These are phyloP conservation scores for Cytospora paraplurivora DNA, from an alignment of 2,329 filamentous ascomycete species.

Conservation along the genomic window DNA sequence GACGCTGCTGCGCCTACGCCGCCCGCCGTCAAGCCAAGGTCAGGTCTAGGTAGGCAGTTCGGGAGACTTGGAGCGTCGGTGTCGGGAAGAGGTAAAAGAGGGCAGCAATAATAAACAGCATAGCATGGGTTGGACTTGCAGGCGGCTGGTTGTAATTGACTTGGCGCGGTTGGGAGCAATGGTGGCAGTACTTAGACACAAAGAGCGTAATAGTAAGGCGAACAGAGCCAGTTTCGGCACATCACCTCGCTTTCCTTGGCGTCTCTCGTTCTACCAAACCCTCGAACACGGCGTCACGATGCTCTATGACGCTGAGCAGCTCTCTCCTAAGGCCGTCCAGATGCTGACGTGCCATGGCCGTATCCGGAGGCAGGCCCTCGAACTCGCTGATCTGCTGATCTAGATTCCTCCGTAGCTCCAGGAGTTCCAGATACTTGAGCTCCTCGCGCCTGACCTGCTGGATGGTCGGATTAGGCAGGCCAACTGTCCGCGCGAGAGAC, in stretches of 20 bases:
- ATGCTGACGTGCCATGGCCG: conserved; percentile 67
- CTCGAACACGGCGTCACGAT: conserved; percentile 76
- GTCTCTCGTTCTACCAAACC: conserved; percentile 65
- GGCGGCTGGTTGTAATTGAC: conserved; percentile 2
- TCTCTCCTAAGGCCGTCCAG: conserved; percentile 68
- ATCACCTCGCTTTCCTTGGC: conserved; percentile 47
- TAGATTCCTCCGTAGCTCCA: conserved; percentile 59
- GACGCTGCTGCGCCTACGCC: conserved; percentile 49
- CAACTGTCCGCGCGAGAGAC: conserved; percentile 40
- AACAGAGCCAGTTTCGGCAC: conserved; percentile 2
- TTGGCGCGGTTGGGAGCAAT: background rate
- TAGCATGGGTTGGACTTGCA: background rate
- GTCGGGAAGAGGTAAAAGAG: conserved; percentile 62
- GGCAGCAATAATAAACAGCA: conserved; percentile 36
- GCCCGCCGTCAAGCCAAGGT: conserved; percentile 58
- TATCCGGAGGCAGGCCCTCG: conserved; percentile 71
- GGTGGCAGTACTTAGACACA: background rate
- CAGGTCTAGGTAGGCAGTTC: conserved; percentile 68
- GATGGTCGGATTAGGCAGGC: conserved; percentile 51
- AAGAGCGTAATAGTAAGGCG: background rate
- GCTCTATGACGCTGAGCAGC: conserved; percentile 60
- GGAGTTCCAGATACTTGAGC: conserved; percentile 57
- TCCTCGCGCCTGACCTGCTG: conserved; percentile 61
- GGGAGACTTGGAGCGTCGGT: conserved; percentile 73
- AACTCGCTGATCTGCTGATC: conserved; percentile 67